Conservation (phyloP, 176 grass and related monocot species). For the Bonia amplexicaulis region DNA sequence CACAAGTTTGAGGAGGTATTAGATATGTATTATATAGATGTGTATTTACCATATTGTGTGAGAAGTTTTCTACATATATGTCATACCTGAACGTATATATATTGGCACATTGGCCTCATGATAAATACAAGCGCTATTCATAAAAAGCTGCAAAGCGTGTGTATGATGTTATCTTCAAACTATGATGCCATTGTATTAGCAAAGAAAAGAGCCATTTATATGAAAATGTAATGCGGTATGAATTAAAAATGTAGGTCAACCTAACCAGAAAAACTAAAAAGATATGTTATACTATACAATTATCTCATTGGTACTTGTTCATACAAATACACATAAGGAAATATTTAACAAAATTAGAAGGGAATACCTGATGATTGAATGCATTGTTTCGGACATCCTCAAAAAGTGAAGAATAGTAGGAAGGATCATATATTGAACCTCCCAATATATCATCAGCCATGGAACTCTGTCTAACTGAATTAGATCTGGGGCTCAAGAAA, state of each 20-base stretch:
- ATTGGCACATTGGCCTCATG: too few relatives aligned
- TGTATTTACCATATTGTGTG: too few relatives aligned
- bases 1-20: too few relatives aligned
- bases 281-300: not conserved
- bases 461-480: conserved; percentile 73
- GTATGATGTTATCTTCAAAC: not conserved
- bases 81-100: too few relatives aligned
- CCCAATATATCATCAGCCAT: conserved; percentile 89
- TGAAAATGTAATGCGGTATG: not conserved
- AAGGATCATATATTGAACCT: conserved; percentile 91
- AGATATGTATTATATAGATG: too few relatives aligned
- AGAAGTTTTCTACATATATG: too few relatives aligned
- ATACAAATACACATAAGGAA: conserved; percentile 2
- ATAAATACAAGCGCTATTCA: too few relatives aligned
- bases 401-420: conserved; percentile 92
- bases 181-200: not conserved
- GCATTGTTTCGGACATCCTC: conserved; percentile 70
- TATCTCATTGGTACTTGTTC: not conserved
- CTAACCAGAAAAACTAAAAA: not conserved
- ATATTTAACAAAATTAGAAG: not conserved
- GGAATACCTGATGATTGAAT: conserved; percentile 60
- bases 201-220: not conserved
- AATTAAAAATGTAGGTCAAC: not conserved
- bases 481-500: conserved; percentile 65
- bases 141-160: not conserved